Conservation (phyloP, 1,284 basidiomycete genomes). For the Marasmius fiardii region DNA sequence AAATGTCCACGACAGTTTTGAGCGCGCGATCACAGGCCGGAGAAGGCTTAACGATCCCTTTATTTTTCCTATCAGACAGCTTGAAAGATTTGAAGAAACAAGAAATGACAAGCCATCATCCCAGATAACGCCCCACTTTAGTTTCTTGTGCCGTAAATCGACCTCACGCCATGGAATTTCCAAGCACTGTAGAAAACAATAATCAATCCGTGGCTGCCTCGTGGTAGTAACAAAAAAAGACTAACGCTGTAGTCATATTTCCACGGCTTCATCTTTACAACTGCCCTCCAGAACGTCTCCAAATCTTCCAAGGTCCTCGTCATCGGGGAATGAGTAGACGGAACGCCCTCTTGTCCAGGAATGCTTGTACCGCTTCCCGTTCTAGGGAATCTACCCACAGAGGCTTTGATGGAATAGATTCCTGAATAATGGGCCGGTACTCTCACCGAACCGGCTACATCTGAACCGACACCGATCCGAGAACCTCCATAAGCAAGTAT, state of each 20-base stretch:
- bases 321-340: slow-evolving; percentile 64
- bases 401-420: slow-evolving; percentile 62
- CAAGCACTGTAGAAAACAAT: slow-evolving; percentile 35
- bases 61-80: slow-evolving; percentile 15
- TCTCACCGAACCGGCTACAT: slow-evolving; percentile 70
- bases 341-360: slow-evolving; percentile 62
- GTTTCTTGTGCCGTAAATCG: slow-evolving; percentile 37
- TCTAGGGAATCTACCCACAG: slow-evolving; percentile 45
- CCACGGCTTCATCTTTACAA: slow-evolving; percentile 60
- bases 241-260: slow-evolving; percentile 54
- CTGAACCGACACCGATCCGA: slow-evolving; percentile 71
- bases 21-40: slow-evolving; percentile 62
- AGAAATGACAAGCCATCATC: slow-evolving; percentile 39
- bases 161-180: slow-evolving; percentile 56
- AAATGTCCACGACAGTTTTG: slow-evolving; percentile 41
- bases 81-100: background rate
- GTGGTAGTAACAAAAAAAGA: slow-evolving; percentile 2
- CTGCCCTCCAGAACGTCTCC: slow-evolving; percentile 55
- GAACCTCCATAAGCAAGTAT: slow-evolving; percentile 68
- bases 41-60: slow-evolving; percentile 48
- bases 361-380: slow-evolving; percentile 43
- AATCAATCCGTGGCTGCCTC: background rate
- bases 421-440: slow-evolving; percentile 75
- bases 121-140: slow-evolving; percentile 54
- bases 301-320: slow-evolving; percentile 66